Base-by-base conservation (phyloP, 257 asterid genomes). In the Solanum virginianum region DNA sequence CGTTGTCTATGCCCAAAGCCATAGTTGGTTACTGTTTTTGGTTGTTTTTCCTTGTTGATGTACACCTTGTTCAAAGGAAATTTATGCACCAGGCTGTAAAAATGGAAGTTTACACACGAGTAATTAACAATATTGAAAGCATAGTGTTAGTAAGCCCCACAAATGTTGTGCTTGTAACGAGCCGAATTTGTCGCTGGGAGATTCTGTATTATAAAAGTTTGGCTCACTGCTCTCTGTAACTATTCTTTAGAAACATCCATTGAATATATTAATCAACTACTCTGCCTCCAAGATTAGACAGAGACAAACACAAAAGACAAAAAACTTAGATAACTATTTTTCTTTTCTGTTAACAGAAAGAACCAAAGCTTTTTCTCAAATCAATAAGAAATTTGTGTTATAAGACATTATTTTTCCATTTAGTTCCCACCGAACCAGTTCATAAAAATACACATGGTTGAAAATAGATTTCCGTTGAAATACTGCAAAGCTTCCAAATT, bases 231-330 rank as follows among this genome's bases (percentile, higher is more conserved):
- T 86, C 86, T 16, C 47, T 72, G 63, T 85, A 75, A 84, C 84
- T 86, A 89, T 92, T 89, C 92, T 85, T 92, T 82, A 90, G 92
- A 90, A 90, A 91, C 92, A 90, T 88, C 91, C 89, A 84, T 68
- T 81, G 13, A 66, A 83, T 86, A 74, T 62, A 85, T 88, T 86
- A 80, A 43, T 79, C 84, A 70, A 32, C 68, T 80, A 77, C 86
- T 88, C 72, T 86, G 86, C 65, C 29, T 26, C 82, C 82, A 77
- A 77, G 15, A 17, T 32, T 66, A 53, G 85, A 69, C 66, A 45
- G 87, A 89, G 91, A 92, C 91, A 87, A 88, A 85, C 87, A 88
- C 87, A 84, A 82, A 81, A 68, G 68, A 72, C 39, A 24, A 81
- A 81, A 17, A 29, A 74, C n/a, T 24, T 55, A 3, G 15, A 63